phyloP scores from a whole-genome alignment of 2,329 filamentous ascomycete species.

The Phialophora tarda region DNA sequence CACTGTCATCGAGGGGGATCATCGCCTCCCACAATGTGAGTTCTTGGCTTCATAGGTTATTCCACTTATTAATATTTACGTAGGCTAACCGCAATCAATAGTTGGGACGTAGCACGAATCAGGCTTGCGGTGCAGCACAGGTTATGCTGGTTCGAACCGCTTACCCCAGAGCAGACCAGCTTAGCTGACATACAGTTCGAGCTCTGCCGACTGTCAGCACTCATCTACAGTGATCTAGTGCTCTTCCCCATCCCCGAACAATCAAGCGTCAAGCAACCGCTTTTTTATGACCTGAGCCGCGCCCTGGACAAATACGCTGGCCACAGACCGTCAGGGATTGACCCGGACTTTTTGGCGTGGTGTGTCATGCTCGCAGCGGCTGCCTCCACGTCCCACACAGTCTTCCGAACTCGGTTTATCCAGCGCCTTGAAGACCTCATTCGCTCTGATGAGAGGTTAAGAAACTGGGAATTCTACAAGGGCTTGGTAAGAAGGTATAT shows the following conservation, averaged over 20 bases:
- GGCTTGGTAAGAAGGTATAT: neutral
- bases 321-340: neutral
- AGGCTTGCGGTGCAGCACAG: constrained; percentile 12
- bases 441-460: neutral
- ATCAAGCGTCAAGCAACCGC: neutral
- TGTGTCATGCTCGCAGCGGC: neutral
- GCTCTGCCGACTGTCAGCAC: constrained; percentile 9
- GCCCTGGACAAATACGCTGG: constrained; percentile 2
- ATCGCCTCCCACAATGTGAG: neutral
- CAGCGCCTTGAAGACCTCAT: neutral
- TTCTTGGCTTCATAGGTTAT: neutral
- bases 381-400: neutral
- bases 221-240: constrained; percentile 10
- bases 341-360: neutral
- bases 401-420: constrained; percentile 1
- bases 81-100: neutral
- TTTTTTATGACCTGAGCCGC: neutral
- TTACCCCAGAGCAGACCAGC: neutral
- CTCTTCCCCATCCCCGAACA: constrained; percentile 9
- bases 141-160: constrained; percentile 7
- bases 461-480: constrained; percentile 1
- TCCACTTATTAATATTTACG: neutral
- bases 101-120: constrained; percentile 8
- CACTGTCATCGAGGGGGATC: constrained; percentile 13
- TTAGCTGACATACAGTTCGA: constrained; percentile 7